Evolutionary conservation across 2,329 filamentous ascomycete genomes (phyloP).

Genomic region (Aspergillus tubingensis): DNA sequence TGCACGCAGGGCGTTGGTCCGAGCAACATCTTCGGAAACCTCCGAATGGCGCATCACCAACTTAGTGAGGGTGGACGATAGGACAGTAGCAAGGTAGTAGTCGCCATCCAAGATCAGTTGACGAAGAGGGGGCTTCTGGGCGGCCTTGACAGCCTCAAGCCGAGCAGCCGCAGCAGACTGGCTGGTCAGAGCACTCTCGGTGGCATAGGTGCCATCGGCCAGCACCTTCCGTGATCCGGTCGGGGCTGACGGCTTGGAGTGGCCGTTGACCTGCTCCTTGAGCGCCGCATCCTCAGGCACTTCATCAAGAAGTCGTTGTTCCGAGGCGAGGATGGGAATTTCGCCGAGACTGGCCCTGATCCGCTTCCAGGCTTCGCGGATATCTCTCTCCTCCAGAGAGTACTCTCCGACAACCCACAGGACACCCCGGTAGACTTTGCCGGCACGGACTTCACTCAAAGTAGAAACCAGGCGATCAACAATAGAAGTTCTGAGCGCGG

Average conservation of each 20-base stretch:
- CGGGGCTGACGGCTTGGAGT: conserved; percentile 72
- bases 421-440: conserved; percentile 95
- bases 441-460: conserved; percentile 87
- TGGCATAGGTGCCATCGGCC: conserved; percentile 95
- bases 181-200: conserved; percentile 92
- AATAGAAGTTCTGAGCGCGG: conserved; percentile 81
- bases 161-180: conserved; percentile 86
- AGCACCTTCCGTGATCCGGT: conserved; percentile 88
- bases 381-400: conserved; percentile 88
- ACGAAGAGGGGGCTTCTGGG: conserved; percentile 90
- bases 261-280: conserved; percentile 74
- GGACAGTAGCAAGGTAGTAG: conserved; percentile 90
- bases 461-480: conserved; percentile 87
- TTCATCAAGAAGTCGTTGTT: conserved; percentile 87
- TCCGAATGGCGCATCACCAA: conserved; percentile 96
- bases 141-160: conserved; percentile 93
- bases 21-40: conserved; percentile 79
- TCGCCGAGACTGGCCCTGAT: conserved; percentile 93
- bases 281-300: conserved; percentile 68
- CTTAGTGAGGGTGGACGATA: conserved; percentile 95
- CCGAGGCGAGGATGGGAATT: conserved; percentile 93
- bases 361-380: conserved; percentile 93
- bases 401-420: conserved; percentile 99
- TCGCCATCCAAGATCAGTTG: conserved; percentile 96
- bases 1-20: conserved; percentile 90